Conservation (phyloP, 208 protist genomes). For the Angomonas deanei region DNA sequence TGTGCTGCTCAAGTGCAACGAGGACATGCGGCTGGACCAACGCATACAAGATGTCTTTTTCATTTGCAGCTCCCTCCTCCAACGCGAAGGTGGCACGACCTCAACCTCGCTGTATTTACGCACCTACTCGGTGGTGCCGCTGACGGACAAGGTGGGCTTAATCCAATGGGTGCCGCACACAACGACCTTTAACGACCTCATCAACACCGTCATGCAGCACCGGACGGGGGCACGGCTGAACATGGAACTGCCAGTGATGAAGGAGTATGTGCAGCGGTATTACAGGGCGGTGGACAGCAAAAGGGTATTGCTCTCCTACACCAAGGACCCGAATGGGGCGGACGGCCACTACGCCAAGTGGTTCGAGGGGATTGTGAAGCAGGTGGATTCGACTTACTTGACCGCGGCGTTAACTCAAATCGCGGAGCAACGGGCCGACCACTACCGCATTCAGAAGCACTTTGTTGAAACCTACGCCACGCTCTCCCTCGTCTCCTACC, state of each 20-base stretch:
- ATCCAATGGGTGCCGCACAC: conserved; percentile 90
- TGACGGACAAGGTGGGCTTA: conserved; percentile 78
- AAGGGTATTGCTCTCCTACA: background rate
- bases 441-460: conserved; percentile 47
- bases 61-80: conserved; percentile 68
- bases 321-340: background rate
- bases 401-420: conserved; percentile 21
- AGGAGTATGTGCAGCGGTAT: conserved; percentile 3
- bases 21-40: conserved; percentile 93
- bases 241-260: background rate
- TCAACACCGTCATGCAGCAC: background rate
- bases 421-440: conserved; percentile 42
- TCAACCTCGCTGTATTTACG: conserved; percentile 34
- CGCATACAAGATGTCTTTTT: conserved; percentile 91
- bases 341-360: background rate
- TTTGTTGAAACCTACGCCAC: conserved; percentile 69
- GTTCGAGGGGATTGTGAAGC: conserved; percentile 7
- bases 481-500: conserved; percentile 71
- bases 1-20: conserved; percentile 93
- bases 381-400: conserved; percentile 12
- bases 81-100: background rate
- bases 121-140: conserved; percentile 88
- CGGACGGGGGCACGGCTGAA: background rate
- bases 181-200: conserved; percentile 24
- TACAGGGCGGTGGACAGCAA: background rate